A percentile compares a stretch with the other conserved stretches of the same genome.
phyloP scores from a whole-genome alignment of 1,284 basidiomycete species.

The Caloboletus inedulis region DNA sequence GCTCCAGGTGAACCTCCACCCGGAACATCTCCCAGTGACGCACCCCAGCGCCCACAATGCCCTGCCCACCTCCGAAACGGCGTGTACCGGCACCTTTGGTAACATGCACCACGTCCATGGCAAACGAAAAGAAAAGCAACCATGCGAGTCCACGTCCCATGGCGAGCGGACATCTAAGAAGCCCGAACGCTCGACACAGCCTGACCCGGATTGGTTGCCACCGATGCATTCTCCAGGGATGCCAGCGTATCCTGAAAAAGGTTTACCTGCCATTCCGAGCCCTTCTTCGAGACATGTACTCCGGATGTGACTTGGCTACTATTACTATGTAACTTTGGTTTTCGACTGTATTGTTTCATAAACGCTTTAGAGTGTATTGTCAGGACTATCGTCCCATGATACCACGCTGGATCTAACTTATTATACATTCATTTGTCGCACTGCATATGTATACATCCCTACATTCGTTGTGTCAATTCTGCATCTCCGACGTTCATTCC shows the following conservation, averaged over 20 bases:
- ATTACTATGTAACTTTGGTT: no score
- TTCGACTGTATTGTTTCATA: not conserved
- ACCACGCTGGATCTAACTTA: not conserved
- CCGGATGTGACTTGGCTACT: not conserved
- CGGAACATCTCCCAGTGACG: constrained; percentile 35
- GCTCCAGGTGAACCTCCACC: constrained; percentile 26
- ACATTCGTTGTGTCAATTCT: not conserved
- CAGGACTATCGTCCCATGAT: no score
- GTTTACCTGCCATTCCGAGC: not conserved
- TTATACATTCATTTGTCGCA: not conserved
- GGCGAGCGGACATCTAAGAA: not conserved
- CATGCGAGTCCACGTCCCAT: not conserved
- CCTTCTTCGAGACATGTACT: not conserved
- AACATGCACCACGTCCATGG: constrained; percentile 5
- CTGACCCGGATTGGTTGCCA: not conserved
- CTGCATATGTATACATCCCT: not conserved
- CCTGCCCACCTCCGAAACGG: constrained; percentile 22
- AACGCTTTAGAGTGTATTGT: no score
- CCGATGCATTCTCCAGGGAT: not conserved
- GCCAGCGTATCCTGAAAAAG: not conserved
- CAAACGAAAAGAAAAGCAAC: constrained; percentile 1
- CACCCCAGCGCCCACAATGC: constrained; percentile 41
- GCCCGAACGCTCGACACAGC: not conserved
- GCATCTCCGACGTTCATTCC: no score
- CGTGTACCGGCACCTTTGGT: constrained; percentile 14